Evolutionary conservation across 257 asterid species (phyloP), one percentile per base, ranked within the genome.

Genomic region (Forsythia suspensa): DNA sequence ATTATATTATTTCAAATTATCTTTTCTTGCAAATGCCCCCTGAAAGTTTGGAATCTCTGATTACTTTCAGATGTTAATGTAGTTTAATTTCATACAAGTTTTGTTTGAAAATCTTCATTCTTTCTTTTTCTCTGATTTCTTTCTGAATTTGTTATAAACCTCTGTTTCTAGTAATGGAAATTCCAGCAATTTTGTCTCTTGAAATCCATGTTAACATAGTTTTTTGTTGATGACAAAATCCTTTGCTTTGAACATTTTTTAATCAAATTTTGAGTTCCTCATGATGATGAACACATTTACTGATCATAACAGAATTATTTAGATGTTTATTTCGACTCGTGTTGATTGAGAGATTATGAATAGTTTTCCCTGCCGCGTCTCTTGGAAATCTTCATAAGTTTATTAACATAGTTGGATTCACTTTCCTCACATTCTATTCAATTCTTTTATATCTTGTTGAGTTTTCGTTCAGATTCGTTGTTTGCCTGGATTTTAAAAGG

Each of bases 31-130:
- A 85, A 82, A 85, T 83, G 48, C 70, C 66, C 52, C 69, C 82
- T 78, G 82, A 88, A 93, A 90, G 91, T 79, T 86, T 79, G 82
- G 92, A 89, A 88, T 89, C 86, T 85, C 86, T 89, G 83, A 80
- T 84, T 79, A 72, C 88, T 80, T 90, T 81, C 82, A 41, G 76
- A 80, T 81, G 78, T 83, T 82, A 84, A 83, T 86, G 81, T 43
- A 40, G 82, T 66, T 81, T 85, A 80, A 76, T 74, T 89, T 87
- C 89, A 71, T 76, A 12, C 73, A 52, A 11, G 52, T 78, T 38
- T 72, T 75, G 61, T 81, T 78, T 76, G 39, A 52, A 77, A 70
- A 51, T 70, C 70, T 55, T 46, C 55, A 12, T 16, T n/a, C 15
- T 63, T 11, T 63, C 38, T 24, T 3, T 29, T 59, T 37, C 40